Percentiles rank a stretch among this genome's conserved stretches.
Conservation (phyloP, 495 filamentous ascomycete genomes). For the Hypoxylon perforatum region DNA sequence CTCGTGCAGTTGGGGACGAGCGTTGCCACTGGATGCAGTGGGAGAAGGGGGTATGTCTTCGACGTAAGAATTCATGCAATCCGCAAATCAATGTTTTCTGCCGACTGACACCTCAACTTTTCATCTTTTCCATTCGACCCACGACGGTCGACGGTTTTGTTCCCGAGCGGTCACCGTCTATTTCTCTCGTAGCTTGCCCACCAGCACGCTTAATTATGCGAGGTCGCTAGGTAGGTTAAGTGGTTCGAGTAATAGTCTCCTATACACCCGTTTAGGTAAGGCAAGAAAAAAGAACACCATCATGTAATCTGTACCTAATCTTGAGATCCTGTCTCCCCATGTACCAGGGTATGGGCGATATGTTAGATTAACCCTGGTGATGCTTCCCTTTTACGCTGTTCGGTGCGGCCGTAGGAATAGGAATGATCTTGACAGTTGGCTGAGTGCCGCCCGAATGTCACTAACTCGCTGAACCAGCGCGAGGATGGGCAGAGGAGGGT, state of each 20-base stretch:
- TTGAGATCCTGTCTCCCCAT: neutral
- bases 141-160: constrained; percentile 4
- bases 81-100: constrained; percentile 29
- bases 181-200: no score
- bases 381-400: constrained; percentile 9
- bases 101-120: constrained; percentile 30
- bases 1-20: constrained; percentile 3
- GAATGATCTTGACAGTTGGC: constrained; percentile 7
- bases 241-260: no score
- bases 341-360: constrained; percentile 10
- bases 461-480: constrained; percentile 8
- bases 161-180: neutral
- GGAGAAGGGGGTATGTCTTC: constrained; percentile 25
- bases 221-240: no score
- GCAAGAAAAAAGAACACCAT: neutral
- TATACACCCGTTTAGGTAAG: constrained; percentile 1
- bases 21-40: constrained; percentile 30
- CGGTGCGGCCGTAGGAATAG: constrained; percentile 9
- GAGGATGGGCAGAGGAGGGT: constrained; percentile 15
- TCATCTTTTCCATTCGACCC: constrained; percentile 18
- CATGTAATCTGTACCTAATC: neutral
- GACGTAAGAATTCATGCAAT: constrained; percentile 34
- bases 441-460: constrained; percentile 10
- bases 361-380: constrained; percentile 1
- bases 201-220: no score